These are phyloP conservation scores for Stephanocyclus meneghinianus DNA, from an alignment of 352 stramenopile genomes.

Conservation along the genomic window DNA sequence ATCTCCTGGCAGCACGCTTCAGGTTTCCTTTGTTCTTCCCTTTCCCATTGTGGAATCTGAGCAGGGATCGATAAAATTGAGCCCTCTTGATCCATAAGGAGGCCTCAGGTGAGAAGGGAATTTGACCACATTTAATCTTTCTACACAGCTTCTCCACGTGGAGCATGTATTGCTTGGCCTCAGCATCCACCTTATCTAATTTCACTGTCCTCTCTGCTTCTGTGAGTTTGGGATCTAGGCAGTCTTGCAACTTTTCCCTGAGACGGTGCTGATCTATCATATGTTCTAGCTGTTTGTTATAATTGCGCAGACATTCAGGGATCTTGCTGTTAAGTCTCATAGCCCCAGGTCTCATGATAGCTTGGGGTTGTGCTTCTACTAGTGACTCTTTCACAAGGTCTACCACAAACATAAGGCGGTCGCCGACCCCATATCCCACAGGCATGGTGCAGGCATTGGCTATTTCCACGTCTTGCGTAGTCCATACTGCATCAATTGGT, in stretches of 20 bases:
- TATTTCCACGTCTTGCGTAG: background rate
- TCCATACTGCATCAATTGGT: constrained; percentile 17
- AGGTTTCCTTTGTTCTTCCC: background rate
- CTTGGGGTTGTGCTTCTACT: background rate
- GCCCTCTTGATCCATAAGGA: background rate
- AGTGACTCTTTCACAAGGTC: background rate
- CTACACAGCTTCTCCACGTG: background rate
- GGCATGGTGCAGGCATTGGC: background rate
- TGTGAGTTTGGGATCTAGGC: background rate
- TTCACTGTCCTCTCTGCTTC: background rate
- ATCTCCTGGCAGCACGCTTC: background rate
- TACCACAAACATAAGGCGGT: constrained; percentile 7
- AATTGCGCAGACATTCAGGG: background rate
- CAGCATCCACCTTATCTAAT: background rate
- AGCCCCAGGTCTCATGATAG: background rate
- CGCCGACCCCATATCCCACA: background rate
- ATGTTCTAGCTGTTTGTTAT: background rate
- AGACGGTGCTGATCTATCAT: background rate
- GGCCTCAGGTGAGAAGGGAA: background rate
- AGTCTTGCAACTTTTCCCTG: background rate
- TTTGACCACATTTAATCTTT: background rate
- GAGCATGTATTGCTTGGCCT: background rate
- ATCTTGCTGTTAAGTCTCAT: constrained; percentile 18
- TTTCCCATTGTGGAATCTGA: background rate
- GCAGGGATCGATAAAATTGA: background rate